Conservation (phyloP, 164 flowering plant genomes). For the Annona cherimola region DNA sequence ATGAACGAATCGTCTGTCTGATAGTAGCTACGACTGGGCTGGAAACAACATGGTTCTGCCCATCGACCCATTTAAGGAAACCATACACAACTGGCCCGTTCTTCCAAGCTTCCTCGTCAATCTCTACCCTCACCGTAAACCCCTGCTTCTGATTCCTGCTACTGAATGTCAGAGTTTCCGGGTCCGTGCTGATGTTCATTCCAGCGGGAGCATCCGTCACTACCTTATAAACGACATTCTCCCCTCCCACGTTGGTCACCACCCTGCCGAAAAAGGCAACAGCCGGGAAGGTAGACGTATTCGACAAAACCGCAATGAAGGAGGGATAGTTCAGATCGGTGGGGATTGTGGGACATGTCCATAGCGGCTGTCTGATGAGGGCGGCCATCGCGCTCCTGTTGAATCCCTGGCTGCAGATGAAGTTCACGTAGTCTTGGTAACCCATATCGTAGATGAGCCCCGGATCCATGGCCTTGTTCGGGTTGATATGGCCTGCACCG, state of each 20-base stretch:
- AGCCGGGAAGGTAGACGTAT: slow-evolving; percentile 14
- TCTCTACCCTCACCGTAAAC: slow-evolving; percentile 14
- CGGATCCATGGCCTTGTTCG: slow-evolving; percentile 23
- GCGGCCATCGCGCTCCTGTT: slow-evolving; percentile 26
- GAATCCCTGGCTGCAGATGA: slow-evolving; percentile 39
- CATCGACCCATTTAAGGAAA: slow-evolving; percentile 25
- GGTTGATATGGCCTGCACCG: slow-evolving; percentile 23
- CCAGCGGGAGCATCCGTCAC: slow-evolving; percentile 19
- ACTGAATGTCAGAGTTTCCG: slow-evolving; percentile 11
- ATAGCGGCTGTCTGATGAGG: background rate
- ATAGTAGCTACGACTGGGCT: slow-evolving; percentile 24
- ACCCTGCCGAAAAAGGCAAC: slow-evolving; percentile 14
- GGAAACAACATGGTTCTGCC: slow-evolving; percentile 21
- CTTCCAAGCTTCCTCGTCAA: slow-evolving; percentile 12
- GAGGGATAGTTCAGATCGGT: slow-evolving; percentile 23
- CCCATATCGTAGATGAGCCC: slow-evolving; percentile 36
- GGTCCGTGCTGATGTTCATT: slow-evolving; percentile 23
- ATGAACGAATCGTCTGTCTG: no score
- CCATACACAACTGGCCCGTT: slow-evolving; percentile 9
- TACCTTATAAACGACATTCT: background rate
- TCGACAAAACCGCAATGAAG: slow-evolving; percentile 17
- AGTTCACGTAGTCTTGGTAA: slow-evolving; percentile 29
- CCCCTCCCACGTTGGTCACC: slow-evolving; percentile 8
- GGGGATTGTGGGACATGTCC: background rate
- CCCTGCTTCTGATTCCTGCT: slow-evolving; percentile 4